These are phyloP conservation scores for Corylus heterophylla DNA, from an alignment of 306 rosid species.

Conservation along the genomic window DNA sequence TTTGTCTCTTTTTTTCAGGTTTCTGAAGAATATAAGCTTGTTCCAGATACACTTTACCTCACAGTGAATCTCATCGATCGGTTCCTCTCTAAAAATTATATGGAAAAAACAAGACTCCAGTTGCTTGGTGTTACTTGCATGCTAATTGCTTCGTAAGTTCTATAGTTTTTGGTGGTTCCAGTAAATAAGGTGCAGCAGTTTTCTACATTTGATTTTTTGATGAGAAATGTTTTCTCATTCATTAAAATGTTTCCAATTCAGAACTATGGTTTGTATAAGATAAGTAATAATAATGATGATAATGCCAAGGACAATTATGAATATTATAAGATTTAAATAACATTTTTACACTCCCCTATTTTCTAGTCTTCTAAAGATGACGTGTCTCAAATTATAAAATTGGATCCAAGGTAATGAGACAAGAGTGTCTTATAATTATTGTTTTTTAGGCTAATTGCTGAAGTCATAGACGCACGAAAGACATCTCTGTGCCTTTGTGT, in stretches of 20 bases:
- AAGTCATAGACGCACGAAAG: background rate
- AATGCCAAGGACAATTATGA: background rate
- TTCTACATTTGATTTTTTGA: background rate
- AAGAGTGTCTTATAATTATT: background rate
- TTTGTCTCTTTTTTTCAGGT: slow-evolving; percentile 60
- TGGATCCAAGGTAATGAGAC: background rate
- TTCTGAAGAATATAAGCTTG: slow-evolving; percentile 80
- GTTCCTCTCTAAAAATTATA: slow-evolving; percentile 60
- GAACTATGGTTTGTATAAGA: slow-evolving; percentile 12
- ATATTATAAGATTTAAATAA: background rate
- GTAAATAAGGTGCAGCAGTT: background rate
- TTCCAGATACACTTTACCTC: slow-evolving; percentile 91
- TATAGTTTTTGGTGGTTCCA: slow-evolving; percentile 17
- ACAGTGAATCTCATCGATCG: slow-evolving; percentile 88
- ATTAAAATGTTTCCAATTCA: slow-evolving; percentile 4
- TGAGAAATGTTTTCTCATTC: background rate
- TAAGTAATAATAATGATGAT: background rate
- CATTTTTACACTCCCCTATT: too few species aligned
- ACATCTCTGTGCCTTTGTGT: background rate
- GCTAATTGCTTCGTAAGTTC: slow-evolving; percentile 93
- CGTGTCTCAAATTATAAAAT: too few species aligned
- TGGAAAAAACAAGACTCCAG: slow-evolving; percentile 73
- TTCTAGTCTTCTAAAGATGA: background rate
- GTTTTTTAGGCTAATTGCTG: background rate
- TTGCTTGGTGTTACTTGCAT: slow-evolving; percentile 84